These are phyloP conservation scores for Hypoxylon rubiginosum DNA, from an alignment of 2,329 filamentous ascomycete species.

Conservation along the genomic window DNA sequence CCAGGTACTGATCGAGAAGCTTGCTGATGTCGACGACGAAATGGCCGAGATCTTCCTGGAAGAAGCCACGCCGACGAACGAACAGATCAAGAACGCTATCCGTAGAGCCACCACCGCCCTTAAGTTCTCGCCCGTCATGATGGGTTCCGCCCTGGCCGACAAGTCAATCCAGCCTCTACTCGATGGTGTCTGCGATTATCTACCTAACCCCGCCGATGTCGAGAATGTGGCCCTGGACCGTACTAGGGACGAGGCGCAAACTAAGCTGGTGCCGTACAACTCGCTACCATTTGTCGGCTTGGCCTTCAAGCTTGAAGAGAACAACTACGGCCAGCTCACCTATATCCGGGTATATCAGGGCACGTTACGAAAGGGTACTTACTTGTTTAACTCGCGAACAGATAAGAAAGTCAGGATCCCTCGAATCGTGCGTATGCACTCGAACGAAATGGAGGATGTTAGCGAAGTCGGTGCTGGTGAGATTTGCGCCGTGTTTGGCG, in stretches of 20 bases:
- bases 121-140: conserved; percentile 95
- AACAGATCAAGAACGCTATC: conserved; percentile 93
- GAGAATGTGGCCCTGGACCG: conserved; percentile 91
- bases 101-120: conserved; percentile 88
- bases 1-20: conserved; percentile 88
- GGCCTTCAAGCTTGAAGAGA: conserved; percentile 99
- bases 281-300: conserved; percentile 93
- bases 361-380: conserved; percentile 85
- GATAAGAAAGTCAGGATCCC: conserved; percentile 98
- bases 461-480: conserved; percentile 93
- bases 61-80: conserved; percentile 80
- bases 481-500: conserved; percentile 97
- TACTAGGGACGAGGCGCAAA: conserved; percentile 80
- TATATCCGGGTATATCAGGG: conserved; percentile 99
- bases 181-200: conserved; percentile 94
- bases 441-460: conserved; percentile 99
- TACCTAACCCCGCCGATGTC: conserved; percentile 91
- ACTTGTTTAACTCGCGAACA: conserved; percentile 92
- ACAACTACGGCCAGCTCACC: conserved; percentile 97
- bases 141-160: conserved; percentile 95
- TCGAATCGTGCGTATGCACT: conserved; percentile 99
- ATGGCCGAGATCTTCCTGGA: conserved; percentile 96
- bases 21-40: conserved; percentile 97
- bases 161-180: conserved; percentile 97
- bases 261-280: conserved; percentile 93